These are phyloP conservation scores for Hondaea fermentalgiana DNA, from an alignment of 108 stramenopile genomes.

Conservation along the genomic window DNA sequence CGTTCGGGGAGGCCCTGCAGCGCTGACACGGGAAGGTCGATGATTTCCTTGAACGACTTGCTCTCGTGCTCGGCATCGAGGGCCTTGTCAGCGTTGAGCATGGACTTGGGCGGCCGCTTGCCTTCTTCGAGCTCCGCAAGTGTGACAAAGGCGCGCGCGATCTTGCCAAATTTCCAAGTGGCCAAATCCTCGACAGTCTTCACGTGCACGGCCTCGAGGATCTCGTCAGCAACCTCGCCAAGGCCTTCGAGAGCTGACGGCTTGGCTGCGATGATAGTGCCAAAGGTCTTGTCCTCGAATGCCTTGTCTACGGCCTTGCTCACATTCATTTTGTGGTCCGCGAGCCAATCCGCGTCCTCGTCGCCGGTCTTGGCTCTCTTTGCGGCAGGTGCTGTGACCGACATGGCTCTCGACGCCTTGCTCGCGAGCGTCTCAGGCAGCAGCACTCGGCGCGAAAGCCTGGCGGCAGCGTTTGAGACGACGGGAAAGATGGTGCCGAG, in stretches of 20 bases:
- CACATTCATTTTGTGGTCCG: not conserved
- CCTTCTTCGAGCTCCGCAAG: conserved; percentile 34
- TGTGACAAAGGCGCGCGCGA: conserved; percentile 31
- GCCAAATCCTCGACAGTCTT: conserved; percentile 37
- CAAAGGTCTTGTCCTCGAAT: not conserved
- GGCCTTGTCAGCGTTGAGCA: conserved; percentile 42
- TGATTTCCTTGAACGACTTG: conserved; percentile 38
- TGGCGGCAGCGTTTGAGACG: too few species aligned
- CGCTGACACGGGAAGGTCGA: conserved; percentile 32
- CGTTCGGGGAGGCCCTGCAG: conserved; percentile 26
- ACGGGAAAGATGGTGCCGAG: too few species aligned
- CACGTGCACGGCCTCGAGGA: not conserved
- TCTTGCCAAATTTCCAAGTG: conserved; percentile 37
- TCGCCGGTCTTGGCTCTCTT: not conserved
- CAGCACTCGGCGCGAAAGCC: too few species aligned
- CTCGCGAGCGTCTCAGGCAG: too few species aligned
- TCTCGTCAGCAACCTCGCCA: conserved; percentile 6
- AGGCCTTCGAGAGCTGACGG: not conserved
- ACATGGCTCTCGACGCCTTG: too few species aligned
- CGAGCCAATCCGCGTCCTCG: not conserved
- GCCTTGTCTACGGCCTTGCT: not conserved
- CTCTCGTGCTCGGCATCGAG: conserved; percentile 44
- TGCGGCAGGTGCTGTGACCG: not conserved
- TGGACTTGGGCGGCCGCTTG: conserved; percentile 8
- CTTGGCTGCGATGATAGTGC: not conserved